A percentile compares a stretch with the other conserved stretches of the same genome.
Conservation (phyloP, 2,329 filamentous ascomycete genomes). For the Colletotrichum horii region DNA sequence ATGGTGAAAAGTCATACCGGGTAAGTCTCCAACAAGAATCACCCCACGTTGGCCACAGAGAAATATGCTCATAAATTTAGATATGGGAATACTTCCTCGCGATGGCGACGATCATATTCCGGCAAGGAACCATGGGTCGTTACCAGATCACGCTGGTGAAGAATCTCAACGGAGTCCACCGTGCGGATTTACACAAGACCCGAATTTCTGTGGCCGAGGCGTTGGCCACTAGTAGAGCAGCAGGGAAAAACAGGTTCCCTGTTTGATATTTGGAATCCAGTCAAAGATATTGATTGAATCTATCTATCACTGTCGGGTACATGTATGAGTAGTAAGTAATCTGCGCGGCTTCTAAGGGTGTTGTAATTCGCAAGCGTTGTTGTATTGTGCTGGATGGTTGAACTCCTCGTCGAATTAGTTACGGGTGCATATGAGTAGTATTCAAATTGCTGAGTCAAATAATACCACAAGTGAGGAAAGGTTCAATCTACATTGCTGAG, state of each 20-base stretch:
- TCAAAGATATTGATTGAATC: fast-evolving
- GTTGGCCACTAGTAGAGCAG: not conserved
- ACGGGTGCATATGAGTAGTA: not conserved
- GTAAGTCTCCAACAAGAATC: constrained; percentile 44
- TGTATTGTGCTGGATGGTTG: not conserved
- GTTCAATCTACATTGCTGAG: not conserved
- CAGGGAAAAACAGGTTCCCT: not conserved
- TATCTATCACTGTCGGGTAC: not conserved
- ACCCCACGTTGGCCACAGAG: constrained; percentile 69
- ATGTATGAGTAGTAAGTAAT: not conserved
- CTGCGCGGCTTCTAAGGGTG: not conserved
- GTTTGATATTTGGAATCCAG: fast-evolving
- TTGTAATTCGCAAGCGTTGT: not conserved
- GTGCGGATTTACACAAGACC: constrained; percentile 33
- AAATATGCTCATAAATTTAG: constrained; percentile 41
- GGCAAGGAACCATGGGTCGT: constrained; percentile 78
- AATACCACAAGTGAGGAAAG: not conserved
- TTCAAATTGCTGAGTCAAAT: not conserved
- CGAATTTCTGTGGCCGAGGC: not conserved
- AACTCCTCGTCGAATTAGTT: not conserved
- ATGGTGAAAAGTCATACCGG: constrained; percentile 76
- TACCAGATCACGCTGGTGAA: constrained; percentile 82
- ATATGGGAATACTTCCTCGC: constrained; percentile 88
- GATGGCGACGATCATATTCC: constrained; percentile 76
- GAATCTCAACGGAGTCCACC: constrained; percentile 83